Percentiles rank a stretch among this genome's conserved stretches.
Evolutionary conservation across 2,329 filamentous ascomycete species (phyloP).

Genomic region (Epichloe gansuensis): DNA sequence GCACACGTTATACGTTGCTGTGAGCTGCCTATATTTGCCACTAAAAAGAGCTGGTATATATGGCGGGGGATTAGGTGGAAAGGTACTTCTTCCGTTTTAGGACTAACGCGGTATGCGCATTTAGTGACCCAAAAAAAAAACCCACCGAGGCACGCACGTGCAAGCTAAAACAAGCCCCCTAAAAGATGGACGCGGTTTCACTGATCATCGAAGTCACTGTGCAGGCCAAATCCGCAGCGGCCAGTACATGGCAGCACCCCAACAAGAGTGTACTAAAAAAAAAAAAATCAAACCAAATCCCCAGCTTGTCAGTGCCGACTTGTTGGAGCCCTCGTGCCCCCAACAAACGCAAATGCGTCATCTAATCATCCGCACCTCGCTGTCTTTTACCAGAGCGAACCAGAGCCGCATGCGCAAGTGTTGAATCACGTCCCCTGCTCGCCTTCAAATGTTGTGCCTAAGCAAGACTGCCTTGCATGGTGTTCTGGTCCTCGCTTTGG

Average conservation of each 20-base stretch:
- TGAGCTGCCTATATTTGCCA: too few relatives aligned
- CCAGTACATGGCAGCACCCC: background rate
- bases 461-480: slow-evolving; percentile 6
- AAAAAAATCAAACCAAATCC: background rate
- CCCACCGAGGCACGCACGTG: too few relatives aligned
- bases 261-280: background rate
- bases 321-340: background rate
- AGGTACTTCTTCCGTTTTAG: too few relatives aligned
- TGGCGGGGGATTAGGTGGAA: too few relatives aligned
- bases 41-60: too few relatives aligned
- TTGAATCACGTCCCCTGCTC: background rate
- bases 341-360: background rate
- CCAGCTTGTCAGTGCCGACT: too few relatives aligned
- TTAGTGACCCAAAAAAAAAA: too few relatives aligned
- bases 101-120: too few relatives aligned
- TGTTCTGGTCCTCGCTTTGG: slow-evolving; percentile 6
- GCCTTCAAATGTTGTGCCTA: slow-evolving; percentile 4
- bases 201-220: background rate
- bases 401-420: background rate
- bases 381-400: background rate
- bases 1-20: too few relatives aligned
- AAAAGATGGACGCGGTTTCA: background rate
- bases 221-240: background rate
- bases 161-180: too few relatives aligned
- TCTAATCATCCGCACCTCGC: background rate